Base-by-base conservation (phyloP, 2,329 filamentous ascomycete genomes). In the Chaetomium sp. region DNA sequence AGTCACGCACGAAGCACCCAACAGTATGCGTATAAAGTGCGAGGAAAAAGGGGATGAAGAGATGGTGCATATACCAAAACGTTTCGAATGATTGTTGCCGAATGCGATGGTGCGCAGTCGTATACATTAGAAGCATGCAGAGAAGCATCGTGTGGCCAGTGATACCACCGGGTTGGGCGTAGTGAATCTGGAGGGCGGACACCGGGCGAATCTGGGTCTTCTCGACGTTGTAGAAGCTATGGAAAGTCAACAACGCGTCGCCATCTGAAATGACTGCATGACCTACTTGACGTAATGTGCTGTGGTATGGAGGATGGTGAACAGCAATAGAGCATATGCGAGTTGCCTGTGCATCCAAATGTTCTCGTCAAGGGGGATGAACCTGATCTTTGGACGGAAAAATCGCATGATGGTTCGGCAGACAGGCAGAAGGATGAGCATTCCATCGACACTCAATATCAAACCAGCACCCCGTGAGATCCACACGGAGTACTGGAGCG, bases 61-160 rank as follows among this genome's bases (percentile, higher is more conserved):
- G 81, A 67, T 99, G 94, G 72, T 99, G 94, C 0, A 91, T 96
- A 74, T 99, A 99, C 94, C 94, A 99, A 71, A 99, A 99, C 0
- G 92, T 95, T 74, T 99, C 94, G 68, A 91, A 99, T 0, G 90
- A 95, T 70, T 99, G 94, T 70, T 97, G 92, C 53, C 94, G 88
- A 62, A 99, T 97, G 63, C 89, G 88, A 65, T 87, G 81, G 69
- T 99, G 94, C 2, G 94, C 88, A 0, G 91, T 96, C 1, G 94
- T 99, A 74, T 95, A 99, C 80, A 99, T 99, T 60, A 99, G 75
- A 60, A 99, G 76, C 94, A 99, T 99, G 79, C 91, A 97, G n/a
- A 99, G 79, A 33, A 97, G 81, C 94, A 99, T 99, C 60, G 96
- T 81, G 72, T 99, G 94, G 6, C 94, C 94, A 2, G 94, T 99